Percentiles rank a stretch among this genome's conserved stretches.
phyloP scores from a whole-genome alignment of 2,329 filamentous ascomycete genomes.

The Cladophialophora bantiana region DNA sequence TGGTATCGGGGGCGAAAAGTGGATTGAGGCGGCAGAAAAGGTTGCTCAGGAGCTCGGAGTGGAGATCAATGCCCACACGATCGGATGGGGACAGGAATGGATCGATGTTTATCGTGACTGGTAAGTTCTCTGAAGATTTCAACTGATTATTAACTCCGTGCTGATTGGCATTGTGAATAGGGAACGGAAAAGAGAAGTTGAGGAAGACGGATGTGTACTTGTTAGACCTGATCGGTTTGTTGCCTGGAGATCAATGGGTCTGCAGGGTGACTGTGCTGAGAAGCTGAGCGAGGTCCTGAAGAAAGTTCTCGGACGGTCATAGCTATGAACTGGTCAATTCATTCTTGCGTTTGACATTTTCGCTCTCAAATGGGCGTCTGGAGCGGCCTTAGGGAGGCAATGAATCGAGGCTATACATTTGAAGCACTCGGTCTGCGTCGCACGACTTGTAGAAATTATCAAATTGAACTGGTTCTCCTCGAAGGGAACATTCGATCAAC shows the following conservation, averaged over 20 bases:
- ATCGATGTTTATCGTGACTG: conserved; percentile 70
- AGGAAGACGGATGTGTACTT: conserved; percentile 65
- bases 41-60: conserved; percentile 53
- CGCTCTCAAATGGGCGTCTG: not conserved
- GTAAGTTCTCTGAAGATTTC: conserved; percentile 42
- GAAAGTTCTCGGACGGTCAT: conserved; percentile 29
- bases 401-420: not conserved
- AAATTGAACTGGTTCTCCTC: not conserved
- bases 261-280: conserved; percentile 27
- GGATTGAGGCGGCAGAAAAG: conserved; percentile 58
- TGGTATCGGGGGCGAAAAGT: conserved; percentile 63
- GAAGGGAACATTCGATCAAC: not conserved
- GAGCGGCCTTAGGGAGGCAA: not conserved
- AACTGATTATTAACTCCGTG: not conserved
- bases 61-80: conserved; percentile 57
- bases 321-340: not conserved
- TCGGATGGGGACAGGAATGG: conserved; percentile 66
- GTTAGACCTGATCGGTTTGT: conserved; percentile 67
- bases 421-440: not conserved
- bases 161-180: conserved; percentile 11
- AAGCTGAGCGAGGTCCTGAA: conserved; percentile 32
- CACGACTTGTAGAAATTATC: not conserved
- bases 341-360: not conserved
- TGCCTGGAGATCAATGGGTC: conserved; percentile 56
- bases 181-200: conserved; percentile 58